Conservation (phyloP, 768 basidiomycete genomes). For the Auriscalpium vulgare region DNA sequence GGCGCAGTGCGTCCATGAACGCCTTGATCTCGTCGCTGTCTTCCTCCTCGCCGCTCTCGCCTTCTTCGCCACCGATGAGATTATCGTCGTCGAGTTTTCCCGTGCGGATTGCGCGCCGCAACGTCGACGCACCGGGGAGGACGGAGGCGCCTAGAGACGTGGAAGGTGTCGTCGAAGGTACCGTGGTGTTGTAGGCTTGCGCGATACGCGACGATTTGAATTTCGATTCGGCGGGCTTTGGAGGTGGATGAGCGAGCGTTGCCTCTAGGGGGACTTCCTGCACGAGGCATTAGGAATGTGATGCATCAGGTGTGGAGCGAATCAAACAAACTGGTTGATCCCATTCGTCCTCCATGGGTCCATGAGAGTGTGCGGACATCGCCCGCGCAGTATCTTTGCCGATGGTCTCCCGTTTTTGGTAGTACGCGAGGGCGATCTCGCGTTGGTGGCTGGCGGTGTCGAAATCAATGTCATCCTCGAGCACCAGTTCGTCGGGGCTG, state of each 20-base stretch:
- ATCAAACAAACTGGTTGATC: slow-evolving; percentile 31
- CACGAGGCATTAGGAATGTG: neutral
- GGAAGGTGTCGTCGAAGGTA: slow-evolving; percentile 15
- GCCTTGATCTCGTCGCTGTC: slow-evolving; percentile 12
- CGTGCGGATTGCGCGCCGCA: slow-evolving; percentile 22
- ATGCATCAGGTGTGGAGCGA: neutral
- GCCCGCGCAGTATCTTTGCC: slow-evolving; percentile 45
- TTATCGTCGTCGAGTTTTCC: slow-evolving; percentile 22
- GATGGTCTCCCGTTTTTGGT: slow-evolving; percentile 50
- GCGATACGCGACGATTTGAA: slow-evolving; percentile 49
- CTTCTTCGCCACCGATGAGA: slow-evolving; percentile 23
- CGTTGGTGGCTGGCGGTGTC: slow-evolving; percentile 63
- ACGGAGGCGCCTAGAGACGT: slow-evolving; percentile 24
- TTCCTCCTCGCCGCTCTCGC: slow-evolving; percentile 22
- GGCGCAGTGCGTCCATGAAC: slow-evolving; percentile 21
- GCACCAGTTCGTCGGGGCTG: slow-evolving; percentile 28
- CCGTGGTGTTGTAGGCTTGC: slow-evolving; percentile 7
- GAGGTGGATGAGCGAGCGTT: slow-evolving; percentile 27
- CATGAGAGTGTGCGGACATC: slow-evolving; percentile 39
- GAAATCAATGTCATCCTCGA: slow-evolving; percentile 48
- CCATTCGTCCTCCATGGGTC: slow-evolving; percentile 31
- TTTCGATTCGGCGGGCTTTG: slow-evolving; percentile 49
- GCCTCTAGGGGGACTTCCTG: slow-evolving; percentile 39
- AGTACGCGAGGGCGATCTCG: slow-evolving; percentile 67
- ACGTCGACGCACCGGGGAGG: slow-evolving; percentile 19